Conservation (phyloP, 352 stramenopile species). For the Phytophthora capsici region DNA sequence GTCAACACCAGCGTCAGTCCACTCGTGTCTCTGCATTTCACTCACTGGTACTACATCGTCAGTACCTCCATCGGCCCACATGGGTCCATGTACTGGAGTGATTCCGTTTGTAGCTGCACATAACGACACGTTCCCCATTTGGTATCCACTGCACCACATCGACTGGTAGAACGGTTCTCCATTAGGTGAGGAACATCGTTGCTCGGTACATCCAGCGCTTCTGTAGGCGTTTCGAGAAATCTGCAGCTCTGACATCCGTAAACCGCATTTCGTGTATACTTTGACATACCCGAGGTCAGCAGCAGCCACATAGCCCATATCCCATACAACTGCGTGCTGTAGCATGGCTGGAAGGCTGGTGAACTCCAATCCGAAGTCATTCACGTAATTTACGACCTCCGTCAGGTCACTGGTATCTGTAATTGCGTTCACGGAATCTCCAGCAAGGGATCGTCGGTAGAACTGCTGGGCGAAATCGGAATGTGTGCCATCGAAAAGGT, state of each 20-base stretch:
- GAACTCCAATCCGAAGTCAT: slow-evolving; percentile 36
- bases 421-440: slow-evolving; percentile 19
- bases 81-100: slow-evolving; percentile 42
- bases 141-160: slow-evolving; percentile 37
- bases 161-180: slow-evolving; percentile 46
- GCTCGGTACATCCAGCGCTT: slow-evolving; percentile 35
- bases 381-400: slow-evolving; percentile 30
- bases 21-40: slow-evolving; percentile 44
- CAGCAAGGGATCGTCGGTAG: slow-evolving; percentile 50
- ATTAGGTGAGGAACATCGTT: slow-evolving; percentile 42
- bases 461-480: slow-evolving; percentile 67
- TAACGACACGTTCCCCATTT: slow-evolving; percentile 42
- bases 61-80: slow-evolving; percentile 55
- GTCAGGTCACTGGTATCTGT: slow-evolving; percentile 17
- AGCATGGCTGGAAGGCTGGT: slow-evolving; percentile 39
- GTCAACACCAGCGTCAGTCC: slow-evolving; percentile 23
- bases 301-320: slow-evolving; percentile 46
- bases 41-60: slow-evolving; percentile 44
- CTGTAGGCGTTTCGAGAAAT: slow-evolving; percentile 33
- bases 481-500: slow-evolving; percentile 52
- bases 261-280: slow-evolving; percentile 44
- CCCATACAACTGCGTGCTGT: slow-evolving; percentile 58
- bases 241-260: slow-evolving; percentile 54
- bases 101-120: slow-evolving; percentile 37
- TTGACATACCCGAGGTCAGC: slow-evolving; percentile 38